Conservation (phyloP, 2,329 filamentous ascomycete genomes). For the Monosporascus sp. region DNA sequence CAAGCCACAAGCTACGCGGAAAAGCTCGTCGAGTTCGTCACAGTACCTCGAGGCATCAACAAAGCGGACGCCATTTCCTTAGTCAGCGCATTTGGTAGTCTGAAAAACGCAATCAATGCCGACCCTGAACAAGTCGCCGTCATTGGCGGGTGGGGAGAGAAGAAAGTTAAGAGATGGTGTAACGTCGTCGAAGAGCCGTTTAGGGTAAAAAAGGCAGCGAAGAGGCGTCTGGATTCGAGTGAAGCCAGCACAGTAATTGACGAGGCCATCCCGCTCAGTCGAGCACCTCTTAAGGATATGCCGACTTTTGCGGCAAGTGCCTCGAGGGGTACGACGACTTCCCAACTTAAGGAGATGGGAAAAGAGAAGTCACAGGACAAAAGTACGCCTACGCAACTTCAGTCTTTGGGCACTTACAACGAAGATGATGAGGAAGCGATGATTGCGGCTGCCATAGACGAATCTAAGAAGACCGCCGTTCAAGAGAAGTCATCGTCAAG, state of each 20-base stretch:
- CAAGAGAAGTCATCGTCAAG: conserved; percentile 19
- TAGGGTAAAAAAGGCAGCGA: conserved; percentile 65
- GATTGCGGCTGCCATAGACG: conserved; percentile 41
- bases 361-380: conserved; percentile 6
- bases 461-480: conserved; percentile 35
- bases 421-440: conserved; percentile 46
- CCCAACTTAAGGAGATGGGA: conserved; percentile 9
- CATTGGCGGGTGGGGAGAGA: conserved; percentile 91
- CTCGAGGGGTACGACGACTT: conserved; percentile 17
- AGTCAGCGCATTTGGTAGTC: conserved; percentile 85
- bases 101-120: conserved; percentile 82
- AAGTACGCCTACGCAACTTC: conserved; percentile 25
- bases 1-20: conserved; percentile 82
- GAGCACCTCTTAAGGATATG: conserved; percentile 37
- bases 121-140: conserved; percentile 76
- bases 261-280: conserved; percentile 34
- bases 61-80: conserved; percentile 89
- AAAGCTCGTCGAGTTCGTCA: conserved; percentile 86
- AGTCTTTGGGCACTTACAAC: conserved; percentile 32
- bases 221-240: conserved; percentile 25
- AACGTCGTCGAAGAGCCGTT: conserved; percentile 81
- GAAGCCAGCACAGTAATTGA: conserved; percentile 25
- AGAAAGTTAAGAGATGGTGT: conserved; percentile 86
- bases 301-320: conserved; percentile 18
- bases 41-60: conserved; percentile 82